Percentiles rank a stretch among this genome's conserved stretches.
phyloP scores from a whole-genome alignment of 306 rosid species.

The Quercus wislizeni region DNA sequence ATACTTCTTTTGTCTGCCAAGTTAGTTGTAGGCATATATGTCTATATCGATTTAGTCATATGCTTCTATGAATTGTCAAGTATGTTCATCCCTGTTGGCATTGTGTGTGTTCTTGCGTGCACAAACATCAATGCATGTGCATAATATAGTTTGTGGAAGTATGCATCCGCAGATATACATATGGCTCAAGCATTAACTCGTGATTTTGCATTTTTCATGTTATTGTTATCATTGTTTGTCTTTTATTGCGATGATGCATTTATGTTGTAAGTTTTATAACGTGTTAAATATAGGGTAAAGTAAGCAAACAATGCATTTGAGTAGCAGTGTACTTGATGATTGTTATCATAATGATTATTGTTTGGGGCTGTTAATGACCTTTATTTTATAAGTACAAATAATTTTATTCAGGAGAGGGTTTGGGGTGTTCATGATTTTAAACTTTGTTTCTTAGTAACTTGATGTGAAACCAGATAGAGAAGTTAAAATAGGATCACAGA shows the following conservation, averaged over 20 bases:
- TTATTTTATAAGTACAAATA: too few species aligned
- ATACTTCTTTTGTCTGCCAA: constrained; percentile 4
- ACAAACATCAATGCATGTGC: not conserved
- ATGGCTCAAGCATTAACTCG: not conserved
- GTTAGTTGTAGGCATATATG: not conserved
- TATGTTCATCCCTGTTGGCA: not conserved
- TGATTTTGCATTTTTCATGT: not conserved
- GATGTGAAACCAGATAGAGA: not conserved
- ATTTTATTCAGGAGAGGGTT: too few species aligned
- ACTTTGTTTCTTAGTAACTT: not conserved
- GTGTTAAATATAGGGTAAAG: not conserved
- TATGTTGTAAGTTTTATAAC: not conserved
- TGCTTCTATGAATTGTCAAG: not conserved
- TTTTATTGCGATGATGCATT: not conserved
- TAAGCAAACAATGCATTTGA: not conserved
- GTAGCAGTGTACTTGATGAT: not conserved
- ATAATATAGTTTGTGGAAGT: not conserved
- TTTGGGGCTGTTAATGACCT: not conserved
- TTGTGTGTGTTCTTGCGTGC: not conserved
- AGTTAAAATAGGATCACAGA: too few species aligned
- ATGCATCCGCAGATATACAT: not conserved
- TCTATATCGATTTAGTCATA: not conserved
- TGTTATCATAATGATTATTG: not conserved
- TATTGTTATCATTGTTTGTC: not conserved
- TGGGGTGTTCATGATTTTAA: not conserved